A percentile compares a stretch with the other conserved stretches of the same genome.
Conservation (phyloP, 1,284 basidiomycete genomes). For the Pulveroboletus sp. region DNA sequence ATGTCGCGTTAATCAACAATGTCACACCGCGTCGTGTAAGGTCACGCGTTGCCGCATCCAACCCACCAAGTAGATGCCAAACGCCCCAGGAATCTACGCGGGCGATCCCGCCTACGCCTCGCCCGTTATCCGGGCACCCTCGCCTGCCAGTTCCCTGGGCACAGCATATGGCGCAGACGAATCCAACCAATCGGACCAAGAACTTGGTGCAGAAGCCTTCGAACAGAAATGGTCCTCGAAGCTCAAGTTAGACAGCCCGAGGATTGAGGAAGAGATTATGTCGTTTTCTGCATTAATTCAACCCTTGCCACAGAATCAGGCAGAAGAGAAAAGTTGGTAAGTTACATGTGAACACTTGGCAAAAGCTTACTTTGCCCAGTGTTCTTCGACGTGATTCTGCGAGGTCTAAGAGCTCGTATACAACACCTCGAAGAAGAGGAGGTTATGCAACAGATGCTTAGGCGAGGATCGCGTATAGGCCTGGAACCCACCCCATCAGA, state of each 20-base stretch:
- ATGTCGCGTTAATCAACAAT: constrained; percentile 28
- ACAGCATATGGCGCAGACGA: constrained; percentile 62
- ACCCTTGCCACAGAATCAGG: constrained; percentile 24
- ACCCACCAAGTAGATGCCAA: constrained; percentile 22
- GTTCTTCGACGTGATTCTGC: constrained; percentile 47
- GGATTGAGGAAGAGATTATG: constrained; percentile 30
- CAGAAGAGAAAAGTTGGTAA: constrained; percentile 32
- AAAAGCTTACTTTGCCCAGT: constrained; percentile 24
- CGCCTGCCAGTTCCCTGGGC: constrained; percentile 69
- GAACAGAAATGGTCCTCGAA: constrained; percentile 49
- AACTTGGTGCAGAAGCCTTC: constrained; percentile 48
- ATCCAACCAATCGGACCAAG: constrained; percentile 52
- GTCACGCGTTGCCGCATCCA: neutral
- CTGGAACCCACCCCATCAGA: constrained; percentile 50
- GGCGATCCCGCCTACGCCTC: constrained; percentile 53
- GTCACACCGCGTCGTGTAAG: constrained; percentile 31
- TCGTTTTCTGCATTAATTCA: constrained; percentile 26
- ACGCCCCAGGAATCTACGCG: constrained; percentile 29
- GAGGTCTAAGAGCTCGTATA: constrained; percentile 48
- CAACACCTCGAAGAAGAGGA: constrained; percentile 62
- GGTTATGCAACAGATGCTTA: constrained; percentile 56
- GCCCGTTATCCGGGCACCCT: constrained; percentile 62
- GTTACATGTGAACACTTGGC: neutral
- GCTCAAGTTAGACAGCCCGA: constrained; percentile 31
- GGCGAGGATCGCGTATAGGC: constrained; percentile 50